A percentile compares a stretch with the other conserved stretches of the same genome.
Conservation (phyloP, 2,329 filamentous ascomycete genomes). For the Fusarium verticillioides region DNA sequence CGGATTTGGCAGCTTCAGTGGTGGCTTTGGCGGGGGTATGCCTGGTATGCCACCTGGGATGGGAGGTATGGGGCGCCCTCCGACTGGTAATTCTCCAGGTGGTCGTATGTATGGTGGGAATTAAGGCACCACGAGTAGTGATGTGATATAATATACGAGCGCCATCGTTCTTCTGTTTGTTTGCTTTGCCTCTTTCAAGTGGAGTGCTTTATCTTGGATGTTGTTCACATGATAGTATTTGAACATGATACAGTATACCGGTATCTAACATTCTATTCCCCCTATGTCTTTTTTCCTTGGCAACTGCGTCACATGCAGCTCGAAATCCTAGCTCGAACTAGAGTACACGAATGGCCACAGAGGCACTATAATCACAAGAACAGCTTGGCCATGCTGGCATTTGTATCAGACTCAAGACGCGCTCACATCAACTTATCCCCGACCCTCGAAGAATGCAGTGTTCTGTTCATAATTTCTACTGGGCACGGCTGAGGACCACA, state of each 20-base stretch:
- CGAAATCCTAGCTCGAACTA: neutral
- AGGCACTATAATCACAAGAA: neutral
- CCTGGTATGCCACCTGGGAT: slow-evolving; percentile 34
- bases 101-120: slow-evolving; percentile 46
- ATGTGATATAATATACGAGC: slow-evolving; percentile 5
- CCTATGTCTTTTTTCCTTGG: neutral
- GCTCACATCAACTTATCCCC: neutral
- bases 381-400: neutral
- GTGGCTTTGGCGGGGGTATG: slow-evolving; percentile 41
- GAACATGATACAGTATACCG: neutral
- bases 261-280: neutral
- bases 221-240: neutral
- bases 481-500: no score
- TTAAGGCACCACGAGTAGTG: slow-evolving; percentile 18
- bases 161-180: neutral
- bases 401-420: neutral
- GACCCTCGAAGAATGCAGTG: neutral
- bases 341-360: neutral
- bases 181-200: neutral
- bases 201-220: neutral
- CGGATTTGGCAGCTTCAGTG: slow-evolving; percentile 45
- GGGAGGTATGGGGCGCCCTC: slow-evolving; percentile 32
- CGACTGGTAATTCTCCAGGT: slow-evolving; percentile 22
- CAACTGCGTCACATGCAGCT: neutral
- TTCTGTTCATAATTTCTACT: neutral